Base-by-base conservation (phyloP, 768 basidiomycete species). In the Boletus speciosus region DNA sequence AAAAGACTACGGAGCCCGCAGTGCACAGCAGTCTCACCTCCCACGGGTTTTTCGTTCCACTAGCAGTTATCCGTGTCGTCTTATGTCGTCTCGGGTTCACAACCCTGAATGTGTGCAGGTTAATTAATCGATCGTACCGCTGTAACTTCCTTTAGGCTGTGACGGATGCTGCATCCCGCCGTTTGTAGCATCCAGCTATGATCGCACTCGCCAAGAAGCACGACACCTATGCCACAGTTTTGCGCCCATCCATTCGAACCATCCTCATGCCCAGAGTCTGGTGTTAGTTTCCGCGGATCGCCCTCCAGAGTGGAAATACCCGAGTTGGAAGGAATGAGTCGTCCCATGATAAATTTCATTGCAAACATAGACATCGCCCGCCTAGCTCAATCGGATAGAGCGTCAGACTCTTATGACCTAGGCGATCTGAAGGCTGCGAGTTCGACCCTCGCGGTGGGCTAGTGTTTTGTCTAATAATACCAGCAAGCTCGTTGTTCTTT, bases 341-440 rank as follows among this genome's bases (percentile, higher is more conserved):
- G 16, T 25, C 12, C 12, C 15, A 27, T 2, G n/a, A 32, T 25
- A n/a, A 0, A 10, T 9, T 15, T 12, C 5, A 23, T 7, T 3
- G 9, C 4, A 0, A 11, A 1, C 0, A 3, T 2, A 5, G 2
- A 6, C 6, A 52, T 50, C 59, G 79, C 79, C 80, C 77, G 79
- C 78, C 79, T 81, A 81, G 80, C 79, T 81, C 80, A 80, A 80
- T 80, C 78, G 79, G 79, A 80, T 81, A 80, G 79, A 81, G 79
- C 79, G 79, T 80, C 79, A 81, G 79, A 80, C 79, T 80, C 78
- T 80, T 81, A 81, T 43, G 51, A 67, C 61, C 47, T 71, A 71
- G 69, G 71, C 70, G 51, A 78, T 79, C 79, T 78, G 78, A 80
- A 80, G 79, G 78, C 78, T 79, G 78, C 79, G 78, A 79, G 79